Conservation (phyloP, 148 eudicot genomes). For the Heliamphora exappendiculata region DNA sequence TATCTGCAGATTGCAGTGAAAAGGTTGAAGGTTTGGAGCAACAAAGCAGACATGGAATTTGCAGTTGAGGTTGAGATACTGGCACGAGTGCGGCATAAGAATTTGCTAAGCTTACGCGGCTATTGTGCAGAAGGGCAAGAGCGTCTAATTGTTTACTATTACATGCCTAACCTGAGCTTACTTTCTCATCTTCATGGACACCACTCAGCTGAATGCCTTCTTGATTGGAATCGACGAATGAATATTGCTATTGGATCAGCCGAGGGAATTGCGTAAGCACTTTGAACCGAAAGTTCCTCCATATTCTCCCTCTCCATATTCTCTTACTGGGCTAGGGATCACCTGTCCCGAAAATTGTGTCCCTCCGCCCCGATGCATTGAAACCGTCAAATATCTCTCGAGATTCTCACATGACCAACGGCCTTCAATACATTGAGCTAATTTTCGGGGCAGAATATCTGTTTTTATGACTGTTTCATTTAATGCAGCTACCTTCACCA, state of each 20-base stretch:
- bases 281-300: neutral
- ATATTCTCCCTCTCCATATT: neutral
- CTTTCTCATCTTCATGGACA: slow-evolving; percentile 88
- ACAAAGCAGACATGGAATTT: slow-evolving; percentile 83
- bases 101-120: slow-evolving; percentile 80
- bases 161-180: slow-evolving; percentile 82
- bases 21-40: slow-evolving; percentile 85
- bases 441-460: neutral
- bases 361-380: too few relatives aligned
- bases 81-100: slow-evolving; percentile 82
- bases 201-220: slow-evolving; percentile 75
- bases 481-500: slow-evolving; percentile 73
- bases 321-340: too few relatives aligned
- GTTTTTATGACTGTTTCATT: neutral
- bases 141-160: slow-evolving; percentile 83
- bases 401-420: too few relatives aligned
- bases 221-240: slow-evolving; percentile 85
- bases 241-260: slow-evolving; percentile 79
- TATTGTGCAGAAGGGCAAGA: slow-evolving; percentile 95
- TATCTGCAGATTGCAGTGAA: slow-evolving; percentile 84
- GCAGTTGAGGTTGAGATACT: slow-evolving; percentile 76
- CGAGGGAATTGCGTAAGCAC: slow-evolving; percentile 83
- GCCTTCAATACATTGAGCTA: too few relatives aligned
- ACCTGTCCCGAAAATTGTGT: too few relatives aligned
- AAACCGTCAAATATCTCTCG: too few relatives aligned